Conservation (phyloP, 2,329 filamentous ascomycete species). For the Arthrobotrys musiformis region DNA sequence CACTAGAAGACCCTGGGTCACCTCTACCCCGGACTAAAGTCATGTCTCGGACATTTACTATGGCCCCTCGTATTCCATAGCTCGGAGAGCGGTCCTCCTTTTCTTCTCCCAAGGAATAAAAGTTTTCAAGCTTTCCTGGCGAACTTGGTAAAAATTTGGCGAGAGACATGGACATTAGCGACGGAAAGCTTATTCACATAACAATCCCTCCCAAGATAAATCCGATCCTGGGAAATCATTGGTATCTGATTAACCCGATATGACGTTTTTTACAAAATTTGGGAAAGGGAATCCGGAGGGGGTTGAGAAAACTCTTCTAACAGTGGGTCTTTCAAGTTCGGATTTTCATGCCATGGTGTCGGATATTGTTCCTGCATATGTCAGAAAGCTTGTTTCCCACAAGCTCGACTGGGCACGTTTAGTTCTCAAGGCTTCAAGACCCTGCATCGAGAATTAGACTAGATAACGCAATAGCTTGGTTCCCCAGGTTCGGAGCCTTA, state of each 20-base stretch:
- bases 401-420: neutral
- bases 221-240: neutral
- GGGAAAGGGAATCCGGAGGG: neutral
- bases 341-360: neutral
- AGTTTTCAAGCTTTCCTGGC: neutral
- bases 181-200: slow-evolving; percentile 11
- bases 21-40: neutral
- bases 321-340: neutral
- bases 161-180: slow-evolving; percentile 2
- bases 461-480: neutral
- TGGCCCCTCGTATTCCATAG: neutral
- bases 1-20: neutral
- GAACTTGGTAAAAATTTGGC: slow-evolving; percentile 17
- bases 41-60: slow-evolving; percentile 11
- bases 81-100: neutral
- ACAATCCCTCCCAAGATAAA: neutral
- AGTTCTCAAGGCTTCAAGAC: neutral
- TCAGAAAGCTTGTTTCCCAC: neutral
- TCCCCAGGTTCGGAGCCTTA: neutral
- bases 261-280: neutral
- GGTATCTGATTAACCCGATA: neutral
- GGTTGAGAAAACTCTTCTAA: neutral
- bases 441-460: neutral
- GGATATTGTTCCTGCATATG: neutral
- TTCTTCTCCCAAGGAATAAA: no score